Base-by-base conservation (phyloP, 768 basidiomycete species). In the Russula sp. region DNA sequence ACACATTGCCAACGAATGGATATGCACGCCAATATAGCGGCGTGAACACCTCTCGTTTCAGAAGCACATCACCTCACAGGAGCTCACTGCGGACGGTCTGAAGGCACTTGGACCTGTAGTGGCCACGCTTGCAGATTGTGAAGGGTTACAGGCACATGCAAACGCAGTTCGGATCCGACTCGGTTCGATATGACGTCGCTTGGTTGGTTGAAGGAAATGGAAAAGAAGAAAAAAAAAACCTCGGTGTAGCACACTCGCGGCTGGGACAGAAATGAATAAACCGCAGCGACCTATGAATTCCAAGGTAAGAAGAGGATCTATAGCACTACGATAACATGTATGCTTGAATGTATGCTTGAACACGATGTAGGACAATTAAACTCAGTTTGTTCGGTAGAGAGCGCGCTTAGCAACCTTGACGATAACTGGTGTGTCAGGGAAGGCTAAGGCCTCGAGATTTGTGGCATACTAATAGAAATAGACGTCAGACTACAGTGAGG, bases 21-120 rank as follows among this genome's bases (percentile, higher is more conserved):
- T 99, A 94, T 74, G 97, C 97, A 26, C 87, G 93, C 56, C 97
- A 98, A 74, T 99, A 95, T 79, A 97, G 94, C 69, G 97, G 97
- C 5, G 97, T 99, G 69, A 98, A 96, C 78, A 98, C 96, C 79
- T 84, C 10, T 94, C 94, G 1, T 99, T 98, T 89, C 95, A 98
- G 74, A 99, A 99, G 76, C 90, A 98, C 74, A 98, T 98, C 70
- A 99, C 97, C 16, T 94, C 93, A 6, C 97, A 98, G 74, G 90
- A 97, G 73, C 84, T 98, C 26, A 90, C 94, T 11, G 74, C 79
- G 20, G 84, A 81, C 7, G 97, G 97, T 18, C 79, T 99, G 61
- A 79, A 80, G 69, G 77, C 69, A 14, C 80, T 99, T 36, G 97
- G 97, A 4, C 97, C 97, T 13, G 78, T 89, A 14, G 96, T 98